Evolutionary conservation across 352 stramenopile genomes (phyloP), one percentile per base, ranked within the genome.

Genomic region (Phytopythium delawarense): DNA sequence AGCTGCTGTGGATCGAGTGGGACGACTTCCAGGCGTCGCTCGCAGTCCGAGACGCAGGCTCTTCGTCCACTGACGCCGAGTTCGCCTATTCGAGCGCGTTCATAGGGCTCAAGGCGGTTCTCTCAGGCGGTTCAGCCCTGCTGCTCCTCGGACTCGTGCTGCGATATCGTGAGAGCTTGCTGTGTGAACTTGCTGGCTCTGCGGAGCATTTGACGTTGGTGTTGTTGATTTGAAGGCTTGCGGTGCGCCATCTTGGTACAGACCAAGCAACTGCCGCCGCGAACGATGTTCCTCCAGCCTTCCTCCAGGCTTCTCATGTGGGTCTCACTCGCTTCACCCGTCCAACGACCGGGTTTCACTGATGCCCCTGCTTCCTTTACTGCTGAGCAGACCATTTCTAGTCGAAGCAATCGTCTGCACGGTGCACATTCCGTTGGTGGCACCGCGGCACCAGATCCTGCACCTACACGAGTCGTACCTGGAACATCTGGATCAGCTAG

Each of bases 401-500:
- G 21, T 71, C 0, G 79, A 88, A 71, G 46, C 66, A 8, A 20
- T 80, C 8, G 56, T 81, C 15, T 88, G 79, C 15, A 57, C 45
- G 4, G 60, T 75, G 46, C 79, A 88, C 39, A 65, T 86, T 11
- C 79, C 79, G 6, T 64, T 70, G 4, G 65, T 73, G 28, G 64
- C 62, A 2, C 67, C 66, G n/a, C 66, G 66, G 18, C 71, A 66
- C 21, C 50, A 67, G 46, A 67, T 76, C n/a, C 63, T 71, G 53
- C 61, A 59, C 23, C 69, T 58, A 51, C 67, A 66, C 45, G 62
- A 74, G 13, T 61, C 65, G 39, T 55, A 69, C 20, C 64, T 74
- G 1, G 54, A 82, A 30, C 73, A 70, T 45, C 62, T 84, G 12
- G 76, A 88, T 59, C 77, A 88, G 65, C 57, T 88, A 12, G 78